These are phyloP conservation scores for Colletotrichum sp. DNA, from an alignment of 2,329 filamentous ascomycete species.

Conservation along the genomic window DNA sequence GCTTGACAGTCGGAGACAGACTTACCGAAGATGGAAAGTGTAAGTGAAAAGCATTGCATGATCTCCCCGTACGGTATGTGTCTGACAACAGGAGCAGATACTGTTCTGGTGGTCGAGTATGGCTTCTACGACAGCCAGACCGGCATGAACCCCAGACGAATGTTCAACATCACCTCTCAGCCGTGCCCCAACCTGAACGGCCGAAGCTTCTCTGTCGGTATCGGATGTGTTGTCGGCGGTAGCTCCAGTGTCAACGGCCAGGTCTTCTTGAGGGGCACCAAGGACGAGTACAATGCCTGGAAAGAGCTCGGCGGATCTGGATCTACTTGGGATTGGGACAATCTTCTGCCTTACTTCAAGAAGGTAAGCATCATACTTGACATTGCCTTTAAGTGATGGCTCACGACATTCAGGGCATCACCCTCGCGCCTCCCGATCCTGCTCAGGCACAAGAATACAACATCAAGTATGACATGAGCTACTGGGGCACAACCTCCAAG, in stretches of 20 bases:
- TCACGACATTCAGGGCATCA: conserved; percentile 13
- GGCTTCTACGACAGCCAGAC: conserved; percentile 24
- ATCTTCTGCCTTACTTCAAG: conserved; percentile 48
- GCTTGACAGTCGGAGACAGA: conserved; percentile 42
- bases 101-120: conserved; percentile 21
- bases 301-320: conserved; percentile 47
- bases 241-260: conserved; percentile 44
- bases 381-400: fast-evolving
- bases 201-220: conserved; percentile 29
- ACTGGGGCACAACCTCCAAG: conserved; percentile 24
- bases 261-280: conserved; percentile 38
- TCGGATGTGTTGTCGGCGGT: conserved; percentile 42
- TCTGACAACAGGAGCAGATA: conserved; percentile 28
- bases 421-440: conserved; percentile 22
- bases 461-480: conserved; percentile 24
- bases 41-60: conserved; percentile 4
- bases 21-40: conserved; percentile 41
- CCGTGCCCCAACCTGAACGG: conserved; percentile 31
- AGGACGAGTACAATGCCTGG: conserved; percentile 50
- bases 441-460: conserved; percentile 22
- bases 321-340: conserved; percentile 44
- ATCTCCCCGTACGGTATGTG: background rate
- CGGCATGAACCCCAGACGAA: conserved; percentile 24
- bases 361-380: conserved; percentile 33
- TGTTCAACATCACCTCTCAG: conserved; percentile 34